phyloP scores from a whole-genome alignment of 148 eudicot species.

The Salicornia ramosissima region DNA sequence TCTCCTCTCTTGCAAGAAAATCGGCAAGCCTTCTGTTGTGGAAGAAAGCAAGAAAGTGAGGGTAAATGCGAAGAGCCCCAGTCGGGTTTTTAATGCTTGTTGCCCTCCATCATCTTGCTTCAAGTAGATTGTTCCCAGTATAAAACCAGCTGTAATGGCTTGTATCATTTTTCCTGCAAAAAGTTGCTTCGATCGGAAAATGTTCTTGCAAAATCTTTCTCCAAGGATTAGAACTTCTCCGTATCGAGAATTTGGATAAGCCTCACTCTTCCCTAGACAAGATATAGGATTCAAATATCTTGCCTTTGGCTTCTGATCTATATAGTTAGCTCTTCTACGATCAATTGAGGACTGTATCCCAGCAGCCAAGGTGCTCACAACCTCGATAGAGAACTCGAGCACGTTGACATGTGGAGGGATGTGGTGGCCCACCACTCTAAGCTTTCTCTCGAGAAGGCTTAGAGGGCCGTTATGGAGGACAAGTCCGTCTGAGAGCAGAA shows the following conservation, averaged over 20 bases:
- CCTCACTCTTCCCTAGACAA: slow-evolving; percentile 21
- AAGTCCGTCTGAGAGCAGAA: slow-evolving; percentile 61
- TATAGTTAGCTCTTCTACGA: slow-evolving; percentile 8
- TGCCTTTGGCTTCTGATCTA: neutral
- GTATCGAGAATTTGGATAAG: slow-evolving; percentile 44
- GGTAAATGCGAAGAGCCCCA: slow-evolving; percentile 83
- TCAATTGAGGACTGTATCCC: slow-evolving; percentile 37
- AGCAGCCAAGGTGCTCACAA: slow-evolving; percentile 33
- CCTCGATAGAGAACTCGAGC: slow-evolving; percentile 85
- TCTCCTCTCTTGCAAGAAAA: slow-evolving; percentile 86
- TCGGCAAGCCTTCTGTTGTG: slow-evolving; percentile 87
- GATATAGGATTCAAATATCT: neutral
- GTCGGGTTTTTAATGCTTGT: slow-evolving; percentile 52
- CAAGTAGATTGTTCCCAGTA: slow-evolving; percentile 71
- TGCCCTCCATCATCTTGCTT: slow-evolving; percentile 39
- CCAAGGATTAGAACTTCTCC: slow-evolving; percentile 63
- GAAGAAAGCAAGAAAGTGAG: slow-evolving; percentile 90
- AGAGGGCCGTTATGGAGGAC: slow-evolving; percentile 69
- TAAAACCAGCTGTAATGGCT: slow-evolving; percentile 57
- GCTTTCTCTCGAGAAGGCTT: slow-evolving; percentile 55
- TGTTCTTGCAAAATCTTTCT: slow-evolving; percentile 69
- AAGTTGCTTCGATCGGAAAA: slow-evolving; percentile 76
- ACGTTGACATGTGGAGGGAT: slow-evolving; percentile 69
- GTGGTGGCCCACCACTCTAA: slow-evolving; percentile 41
- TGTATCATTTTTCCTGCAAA: slow-evolving; percentile 69